A percentile compares a stretch with the other conserved stretches of the same genome.
Conservation (phyloP, 192 early-diverging fungal species). For the Gorgonomyces haynaldii region DNA sequence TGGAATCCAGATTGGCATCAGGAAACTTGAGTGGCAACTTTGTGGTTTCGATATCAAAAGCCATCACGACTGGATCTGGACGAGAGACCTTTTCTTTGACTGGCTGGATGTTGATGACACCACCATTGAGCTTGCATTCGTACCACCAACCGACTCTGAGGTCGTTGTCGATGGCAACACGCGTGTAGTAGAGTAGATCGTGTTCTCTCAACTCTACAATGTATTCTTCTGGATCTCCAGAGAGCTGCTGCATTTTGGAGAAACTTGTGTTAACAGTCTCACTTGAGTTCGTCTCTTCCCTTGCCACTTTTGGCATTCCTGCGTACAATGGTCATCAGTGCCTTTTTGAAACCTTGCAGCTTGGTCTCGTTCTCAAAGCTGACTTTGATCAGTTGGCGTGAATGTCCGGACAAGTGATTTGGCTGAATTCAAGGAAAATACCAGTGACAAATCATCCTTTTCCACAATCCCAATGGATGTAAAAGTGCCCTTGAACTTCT, state of each 20-base stretch:
- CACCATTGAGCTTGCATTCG: slow-evolving; percentile 47
- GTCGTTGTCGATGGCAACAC: slow-evolving; percentile 89
- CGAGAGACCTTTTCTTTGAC: slow-evolving; percentile 78
- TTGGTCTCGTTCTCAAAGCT: slow-evolving; percentile 75
- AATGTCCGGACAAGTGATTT: slow-evolving; percentile 77
- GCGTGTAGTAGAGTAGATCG: slow-evolving; percentile 92
- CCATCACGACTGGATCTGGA: slow-evolving; percentile 87
- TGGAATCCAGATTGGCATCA: slow-evolving; percentile 72
- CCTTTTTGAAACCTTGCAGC: slow-evolving; percentile 60
- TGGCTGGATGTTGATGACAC: slow-evolving; percentile 47
- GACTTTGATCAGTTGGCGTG: slow-evolving; percentile 62
- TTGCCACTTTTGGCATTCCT: slow-evolving; percentile 54
- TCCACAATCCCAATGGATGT: slow-evolving; percentile 49
- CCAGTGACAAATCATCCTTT: slow-evolving; percentile 78
- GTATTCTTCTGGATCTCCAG: slow-evolving; percentile 45
- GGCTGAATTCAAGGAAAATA: slow-evolving; percentile 40
- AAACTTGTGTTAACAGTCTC: no score
- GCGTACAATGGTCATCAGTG: slow-evolving; percentile 54
- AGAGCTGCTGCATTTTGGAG: not conserved
- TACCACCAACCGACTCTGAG: slow-evolving; percentile 96
- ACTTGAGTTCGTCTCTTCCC: no score
- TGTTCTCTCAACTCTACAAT: slow-evolving; percentile 90
- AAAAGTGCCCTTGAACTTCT: slow-evolving; percentile 56
- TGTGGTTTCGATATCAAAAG: slow-evolving; percentile 97
- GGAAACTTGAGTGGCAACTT: slow-evolving; percentile 98